These are phyloP conservation scores for Cytospora chrysosperma DNA, from an alignment of 2,329 filamentous ascomycete species.

Conservation along the genomic window DNA sequence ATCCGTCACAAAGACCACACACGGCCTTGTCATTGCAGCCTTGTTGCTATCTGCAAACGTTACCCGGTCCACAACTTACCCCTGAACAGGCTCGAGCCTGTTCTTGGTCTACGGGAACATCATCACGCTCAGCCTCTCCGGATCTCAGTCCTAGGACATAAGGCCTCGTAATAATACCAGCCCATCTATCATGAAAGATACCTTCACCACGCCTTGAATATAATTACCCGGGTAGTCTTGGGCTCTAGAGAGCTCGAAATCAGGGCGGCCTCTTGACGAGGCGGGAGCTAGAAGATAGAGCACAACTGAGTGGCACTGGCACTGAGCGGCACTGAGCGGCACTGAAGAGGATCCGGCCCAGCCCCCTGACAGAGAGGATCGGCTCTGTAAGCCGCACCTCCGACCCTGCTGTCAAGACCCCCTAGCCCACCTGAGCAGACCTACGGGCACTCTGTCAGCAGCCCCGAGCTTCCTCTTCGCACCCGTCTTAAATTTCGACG, in stretches of 20 bases:
- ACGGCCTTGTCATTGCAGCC: neutral
- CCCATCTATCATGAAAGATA: neutral
- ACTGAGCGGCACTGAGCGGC: conserved; percentile 10
- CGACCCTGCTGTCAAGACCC: conserved; percentile 13
- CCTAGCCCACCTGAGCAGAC: conserved; percentile 1
- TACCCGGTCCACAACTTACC: neutral
- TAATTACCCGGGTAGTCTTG: neutral
- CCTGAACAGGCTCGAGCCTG: neutral
- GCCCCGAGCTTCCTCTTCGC: conserved; percentile 11
- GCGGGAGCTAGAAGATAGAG: neutral
- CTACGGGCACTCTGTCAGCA: conserved; percentile 13
- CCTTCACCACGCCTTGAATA: neutral
- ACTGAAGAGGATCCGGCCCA: conserved; percentile 15
- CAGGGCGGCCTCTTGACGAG: neutral
- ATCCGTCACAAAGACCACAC: neutral
- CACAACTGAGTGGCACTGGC: conserved; percentile 15
- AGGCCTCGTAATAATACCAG: neutral
- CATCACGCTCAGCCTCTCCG: neutral
- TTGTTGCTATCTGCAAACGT: neutral
- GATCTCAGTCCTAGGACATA: neutral
- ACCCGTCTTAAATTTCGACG: conserved; percentile 15
- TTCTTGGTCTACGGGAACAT: neutral
- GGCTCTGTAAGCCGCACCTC: conserved; percentile 17
- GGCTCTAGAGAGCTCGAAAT: neutral
- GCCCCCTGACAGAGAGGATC: conserved; percentile 16